A percentile compares a stretch with the other conserved stretches of the same genome.
Evolutionary conservation across 352 stramenopile species (phyloP).

Genomic region (Pythium monospermum): DNA sequence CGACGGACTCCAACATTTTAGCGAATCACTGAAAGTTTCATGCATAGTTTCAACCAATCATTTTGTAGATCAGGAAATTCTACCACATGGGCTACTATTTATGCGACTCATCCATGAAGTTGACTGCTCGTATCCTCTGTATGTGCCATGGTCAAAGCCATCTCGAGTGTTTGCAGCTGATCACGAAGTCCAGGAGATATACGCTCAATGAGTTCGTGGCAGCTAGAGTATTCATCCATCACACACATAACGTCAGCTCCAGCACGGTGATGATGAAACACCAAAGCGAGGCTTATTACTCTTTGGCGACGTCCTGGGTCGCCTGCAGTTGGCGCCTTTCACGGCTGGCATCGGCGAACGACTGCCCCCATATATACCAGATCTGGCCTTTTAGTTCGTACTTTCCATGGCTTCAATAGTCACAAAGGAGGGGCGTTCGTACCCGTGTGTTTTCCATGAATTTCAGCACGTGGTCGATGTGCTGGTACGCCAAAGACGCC

Average conservation of each 20-base stretch:
- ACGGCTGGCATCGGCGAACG: slow-evolving; percentile 11
- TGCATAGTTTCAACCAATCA: background rate
- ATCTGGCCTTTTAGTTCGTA: slow-evolving; percentile 1
- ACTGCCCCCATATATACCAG: slow-evolving; percentile 9
- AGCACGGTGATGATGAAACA: background rate
- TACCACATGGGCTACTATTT: background rate
- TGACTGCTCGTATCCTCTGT: no score
- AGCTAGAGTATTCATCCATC: slow-evolving; percentile 28
- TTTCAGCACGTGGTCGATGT: slow-evolving; percentile 26
- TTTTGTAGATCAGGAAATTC: background rate
- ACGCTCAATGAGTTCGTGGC: slow-evolving; percentile 28
- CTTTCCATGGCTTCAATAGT: background rate
- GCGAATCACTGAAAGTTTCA: slow-evolving; percentile 17
- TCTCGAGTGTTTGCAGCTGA: slow-evolving; percentile 34
- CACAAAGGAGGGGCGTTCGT: background rate
- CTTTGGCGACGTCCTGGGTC: slow-evolving; percentile 24
- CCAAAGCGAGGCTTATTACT: slow-evolving; percentile 34
- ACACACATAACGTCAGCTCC: no score
- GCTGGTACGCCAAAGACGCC: slow-evolving; percentile 21
- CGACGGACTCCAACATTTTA: slow-evolving; percentile 5
- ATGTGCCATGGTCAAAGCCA: no score
- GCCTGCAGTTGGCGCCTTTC: slow-evolving; percentile 20
- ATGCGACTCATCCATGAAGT: no score
- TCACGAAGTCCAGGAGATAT: slow-evolving; percentile 29
- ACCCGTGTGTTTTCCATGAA: slow-evolving; percentile 41